Evolutionary conservation across 345 rosid species (phyloP), one percentile per base, ranked within the genome.

Genomic region (Brassica incana): DNA sequence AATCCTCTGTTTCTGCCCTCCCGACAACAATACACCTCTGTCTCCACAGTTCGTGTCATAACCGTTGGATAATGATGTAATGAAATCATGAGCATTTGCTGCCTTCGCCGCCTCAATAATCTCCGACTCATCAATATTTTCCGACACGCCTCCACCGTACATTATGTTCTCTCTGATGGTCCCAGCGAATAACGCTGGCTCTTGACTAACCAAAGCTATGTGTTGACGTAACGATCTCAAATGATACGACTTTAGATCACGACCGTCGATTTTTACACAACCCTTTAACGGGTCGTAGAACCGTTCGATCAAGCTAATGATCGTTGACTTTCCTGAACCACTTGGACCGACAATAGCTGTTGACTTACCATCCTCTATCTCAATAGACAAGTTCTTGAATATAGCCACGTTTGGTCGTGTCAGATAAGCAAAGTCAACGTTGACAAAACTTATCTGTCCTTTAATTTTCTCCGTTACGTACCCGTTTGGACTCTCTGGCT

Each of bases 311-410:
- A 92, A 63, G 5, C 90, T 78, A 0, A 90, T 81, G 45, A 92
- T 81, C 0, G 97, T 89, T 0, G 95, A 92, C 62, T 92, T 90
- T 3, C 97, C 97, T 0, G 91, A 88, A 12, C 93, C 97, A 4
- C 97, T 89, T 68, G 84, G 87, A 15, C 96, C 96, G 11, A 91
- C 93, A 45, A 91, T 65, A 8, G 92, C 96, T 0, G 91, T 89
- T 62, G 94, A 89, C 82, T 85, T 88, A 2, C 91, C 90, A 0
- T 87, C 84, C 10, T 87, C 88, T 2, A 91, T 81, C 25, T 59
- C 74, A 72, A 90, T 81, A 0, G 88, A 87, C 77, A 92, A 92
- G 70, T 80, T 85, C 11, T 70, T 77, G 14, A 91, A 83, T 69
- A 90, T 81, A 79, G 78, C 58, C 27, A 82, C 83, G 67, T 85